Evolutionary conservation across 2,329 filamentous ascomycete species (phyloP).

Genomic region (Paramyrothecium roridum): DNA sequence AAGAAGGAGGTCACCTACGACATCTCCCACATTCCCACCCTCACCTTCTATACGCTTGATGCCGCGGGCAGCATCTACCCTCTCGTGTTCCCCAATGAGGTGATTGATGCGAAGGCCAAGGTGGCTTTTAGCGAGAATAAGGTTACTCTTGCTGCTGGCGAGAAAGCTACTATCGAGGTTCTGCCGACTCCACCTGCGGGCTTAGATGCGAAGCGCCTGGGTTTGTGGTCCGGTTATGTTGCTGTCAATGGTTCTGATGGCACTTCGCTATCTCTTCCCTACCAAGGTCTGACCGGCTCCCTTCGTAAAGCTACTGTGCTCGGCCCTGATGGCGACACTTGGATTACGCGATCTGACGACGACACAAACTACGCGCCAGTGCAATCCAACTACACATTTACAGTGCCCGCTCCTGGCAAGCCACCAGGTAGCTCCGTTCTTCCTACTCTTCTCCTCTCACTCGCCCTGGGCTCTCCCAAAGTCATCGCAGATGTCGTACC

Average conservation of each 20-base stretch:
- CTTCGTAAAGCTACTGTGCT: constrained; percentile 24
- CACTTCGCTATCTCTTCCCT: constrained; percentile 33
- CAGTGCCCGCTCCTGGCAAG: constrained; percentile 36
- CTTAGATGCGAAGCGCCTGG: constrained; percentile 30
- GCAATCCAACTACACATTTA: constrained; percentile 33
- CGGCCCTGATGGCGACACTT: constrained; percentile 13
- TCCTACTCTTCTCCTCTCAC: constrained; percentile 35
- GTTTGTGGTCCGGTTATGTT: constrained; percentile 40
- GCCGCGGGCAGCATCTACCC: constrained; percentile 28
- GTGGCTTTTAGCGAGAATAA: constrained; percentile 38
- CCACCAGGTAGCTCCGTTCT: constrained; percentile 23
- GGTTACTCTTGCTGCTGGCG: constrained; percentile 38
- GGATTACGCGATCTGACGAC: constrained; percentile 25
- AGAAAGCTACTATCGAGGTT: constrained; percentile 45
- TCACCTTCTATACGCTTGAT: constrained; percentile 49
- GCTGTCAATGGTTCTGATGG: constrained; percentile 36
- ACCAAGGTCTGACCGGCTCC: constrained; percentile 35
- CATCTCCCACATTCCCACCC: constrained; percentile 46
- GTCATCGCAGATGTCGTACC: constrained; percentile 44
- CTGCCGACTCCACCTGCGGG: constrained; percentile 36
- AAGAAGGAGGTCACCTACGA: constrained; percentile 45
- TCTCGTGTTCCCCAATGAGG: constrained; percentile 41
- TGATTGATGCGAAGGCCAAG: constrained; percentile 26
- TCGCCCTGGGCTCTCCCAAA: constrained; percentile 43
- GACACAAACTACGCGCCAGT: constrained; percentile 24